phyloP scores from a whole-genome alignment of 83 land plant genomes.

The Thuja plicata region DNA sequence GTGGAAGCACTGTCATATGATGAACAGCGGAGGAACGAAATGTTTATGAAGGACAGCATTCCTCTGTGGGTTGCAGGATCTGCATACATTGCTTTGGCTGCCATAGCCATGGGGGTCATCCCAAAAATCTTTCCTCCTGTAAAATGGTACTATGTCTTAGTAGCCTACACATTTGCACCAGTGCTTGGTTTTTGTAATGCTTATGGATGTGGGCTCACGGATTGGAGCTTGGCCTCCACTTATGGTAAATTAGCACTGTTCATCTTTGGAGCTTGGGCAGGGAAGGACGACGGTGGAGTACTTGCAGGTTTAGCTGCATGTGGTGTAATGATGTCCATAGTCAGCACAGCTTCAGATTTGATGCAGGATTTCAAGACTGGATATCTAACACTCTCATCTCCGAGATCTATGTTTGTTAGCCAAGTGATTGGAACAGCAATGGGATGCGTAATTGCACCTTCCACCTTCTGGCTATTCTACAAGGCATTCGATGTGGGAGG shows the following conservation, averaged over 20 bases:
- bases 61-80: constrained; percentile 51
- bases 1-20: constrained; percentile 11
- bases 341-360: constrained; percentile 45
- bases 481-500: constrained; percentile 44
- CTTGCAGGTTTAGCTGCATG: constrained; percentile 61
- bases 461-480: constrained; percentile 54
- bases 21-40: constrained; percentile 40
- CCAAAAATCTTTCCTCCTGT: constrained; percentile 57
- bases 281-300: constrained; percentile 51
- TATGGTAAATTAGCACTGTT: constrained; percentile 68
- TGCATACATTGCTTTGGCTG: constrained; percentile 42
- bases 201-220: constrained; percentile 68
- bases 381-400: constrained; percentile 44
- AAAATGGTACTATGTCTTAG: constrained; percentile 41
- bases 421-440: constrained; percentile 49
- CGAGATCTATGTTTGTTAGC: constrained; percentile 51
- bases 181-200: constrained; percentile 68
- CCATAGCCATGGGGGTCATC: constrained; percentile 36
- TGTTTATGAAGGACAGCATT: constrained; percentile 51
- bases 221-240: constrained; percentile 58
- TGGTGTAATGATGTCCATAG: constrained; percentile 66
- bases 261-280: constrained; percentile 66
- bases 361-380: constrained; percentile 75
- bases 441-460: constrained; percentile 47
- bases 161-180: constrained; percentile 55